Evolutionary conservation across 2,329 filamentous ascomycete species (phyloP), one percentile per base, ranked within the genome.

Genomic region (Monosporascus sp.): DNA sequence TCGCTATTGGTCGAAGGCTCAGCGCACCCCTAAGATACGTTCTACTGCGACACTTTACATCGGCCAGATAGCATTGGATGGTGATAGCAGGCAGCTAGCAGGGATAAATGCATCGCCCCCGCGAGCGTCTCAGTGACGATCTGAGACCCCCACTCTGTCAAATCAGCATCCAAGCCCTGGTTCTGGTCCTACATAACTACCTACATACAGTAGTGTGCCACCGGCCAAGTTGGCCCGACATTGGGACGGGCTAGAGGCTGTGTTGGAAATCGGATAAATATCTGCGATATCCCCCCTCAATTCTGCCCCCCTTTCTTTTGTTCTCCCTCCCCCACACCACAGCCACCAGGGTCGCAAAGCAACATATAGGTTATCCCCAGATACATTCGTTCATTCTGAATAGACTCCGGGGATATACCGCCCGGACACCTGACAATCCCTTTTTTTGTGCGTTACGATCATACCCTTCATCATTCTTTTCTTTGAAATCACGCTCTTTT

Each of bases 331-430:
- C 77, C 77, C 77, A 76, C 43, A n/a, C 72, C 77, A 73, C 73
- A 75, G 73, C 68, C 72, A 70, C 72, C 72, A 74, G 78, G 80
- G 80, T 78, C 78, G 80, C 80, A 82, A 83, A 83, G 71, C 71
- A 69, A 72, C 69, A 68, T 70, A 65, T 73, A 75, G 76, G 74
- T 68, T 77, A 73, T 77, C 75, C 76, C 74, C 74, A 69, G 70
- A 68, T 72, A 73, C 73, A 73, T 72, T 78, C 73, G 74, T 72
- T 77, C 61, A 59, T 56, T 59, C 59, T 61, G 66, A 66, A 64
- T 65, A 52, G 60, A 60, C 52, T 70, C 65, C 68, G 64, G 63
- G 43, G 58, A 68, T 65, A 68, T 55, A 60, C 65, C 57, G 72
- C 79, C 78, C 78, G 79, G 75, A 74, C 78, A 77, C 75, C 63